Evolutionary conservation across 768 basidiomycete genomes (phyloP).

Genomic region (Pholiota molesta): DNA sequence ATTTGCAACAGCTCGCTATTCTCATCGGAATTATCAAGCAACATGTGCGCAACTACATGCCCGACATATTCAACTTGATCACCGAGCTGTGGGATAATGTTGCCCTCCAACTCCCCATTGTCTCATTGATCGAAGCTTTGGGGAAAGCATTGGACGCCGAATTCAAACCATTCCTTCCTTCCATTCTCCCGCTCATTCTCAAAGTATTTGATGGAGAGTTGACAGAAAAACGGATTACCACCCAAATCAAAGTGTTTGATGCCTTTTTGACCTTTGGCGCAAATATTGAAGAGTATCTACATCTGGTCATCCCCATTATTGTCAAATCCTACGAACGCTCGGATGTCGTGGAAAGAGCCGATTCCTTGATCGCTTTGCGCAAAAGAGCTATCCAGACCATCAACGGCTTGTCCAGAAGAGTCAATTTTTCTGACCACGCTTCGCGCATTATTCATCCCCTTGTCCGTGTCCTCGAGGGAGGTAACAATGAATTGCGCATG

Average conservation of each 20-base stretch:
- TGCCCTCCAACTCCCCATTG: slow-evolving; percentile 86
- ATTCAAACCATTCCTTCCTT: slow-evolving; percentile 94
- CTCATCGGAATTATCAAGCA: slow-evolving; percentile 96
- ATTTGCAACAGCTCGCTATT: slow-evolving; percentile 93
- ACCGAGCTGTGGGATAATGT: slow-evolving; percentile 90
- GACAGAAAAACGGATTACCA: slow-evolving; percentile 74
- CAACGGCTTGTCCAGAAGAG: slow-evolving; percentile 85
- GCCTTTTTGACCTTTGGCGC: slow-evolving; percentile 94
- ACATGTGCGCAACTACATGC: slow-evolving; percentile 91
- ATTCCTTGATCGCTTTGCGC: slow-evolving; percentile 73
- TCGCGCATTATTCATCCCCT: slow-evolving; percentile 96
- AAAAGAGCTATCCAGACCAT: slow-evolving; percentile 92
- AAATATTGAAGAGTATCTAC: slow-evolving; percentile 97
- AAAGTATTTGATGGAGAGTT: slow-evolving; percentile 91
- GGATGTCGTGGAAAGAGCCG: slow-evolving; percentile 79
- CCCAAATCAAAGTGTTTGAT: slow-evolving; percentile 91
- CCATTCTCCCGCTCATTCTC: slow-evolving; percentile 85
- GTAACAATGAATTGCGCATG: slow-evolving; percentile 78
- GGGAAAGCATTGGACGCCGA: slow-evolving; percentile 95
- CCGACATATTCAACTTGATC: slow-evolving; percentile 82
- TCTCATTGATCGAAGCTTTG: slow-evolving; percentile 89
- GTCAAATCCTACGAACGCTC: slow-evolving; percentile 87
- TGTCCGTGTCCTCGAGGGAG: slow-evolving; percentile 77
- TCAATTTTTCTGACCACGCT: slow-evolving; percentile 98
- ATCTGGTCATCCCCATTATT: slow-evolving; percentile 94